Percentiles rank a stretch among this genome's conserved stretches.
Evolutionary conservation across 2,329 filamentous ascomycete genomes (phyloP).

Genomic region (Phialophora expanda): DNA sequence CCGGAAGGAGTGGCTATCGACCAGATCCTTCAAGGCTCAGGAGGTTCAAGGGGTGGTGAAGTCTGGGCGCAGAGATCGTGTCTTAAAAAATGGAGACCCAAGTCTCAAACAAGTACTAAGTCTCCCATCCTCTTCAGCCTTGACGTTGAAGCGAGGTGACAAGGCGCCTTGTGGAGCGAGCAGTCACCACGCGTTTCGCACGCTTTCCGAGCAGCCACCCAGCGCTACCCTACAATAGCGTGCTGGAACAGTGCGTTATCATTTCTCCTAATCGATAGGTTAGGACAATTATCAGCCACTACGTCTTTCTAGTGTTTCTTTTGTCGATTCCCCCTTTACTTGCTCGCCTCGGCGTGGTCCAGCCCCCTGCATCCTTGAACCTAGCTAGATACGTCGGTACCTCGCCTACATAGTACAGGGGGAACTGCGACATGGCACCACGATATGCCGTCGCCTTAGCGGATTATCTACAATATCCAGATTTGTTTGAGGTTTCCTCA

Average conservation of each 20-base stretch:
- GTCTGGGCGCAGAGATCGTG: background rate
- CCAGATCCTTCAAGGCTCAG: conserved; percentile 1
- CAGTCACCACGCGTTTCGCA: conserved; percentile 11
- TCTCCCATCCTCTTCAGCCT: conserved; percentile 8
- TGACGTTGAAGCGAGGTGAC: background rate
- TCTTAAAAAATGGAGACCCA: conserved; percentile 14
- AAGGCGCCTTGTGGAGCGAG: conserved; percentile 1
- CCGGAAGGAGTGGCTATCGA: conserved; percentile 7
- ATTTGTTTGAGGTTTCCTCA: background rate
- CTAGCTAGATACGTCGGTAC: background rate
- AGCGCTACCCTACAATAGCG: conserved; percentile 19
- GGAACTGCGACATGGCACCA: background rate
- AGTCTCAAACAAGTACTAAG: conserved; percentile 3
- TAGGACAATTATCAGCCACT: conserved; percentile 4
- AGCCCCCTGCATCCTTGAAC: background rate
- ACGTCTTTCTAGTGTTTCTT: background rate
- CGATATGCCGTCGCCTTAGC: background rate
- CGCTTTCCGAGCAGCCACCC: background rate
- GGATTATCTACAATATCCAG: background rate
- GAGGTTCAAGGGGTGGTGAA: conserved; percentile 7
- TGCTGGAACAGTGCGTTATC: conserved; percentile 4
- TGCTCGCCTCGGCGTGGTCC: background rate
- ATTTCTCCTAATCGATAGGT: conserved; percentile 8
- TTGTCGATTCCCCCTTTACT: conserved; percentile 12
- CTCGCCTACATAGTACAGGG: background rate